Conservation (phyloP, 768 basidiomycete genomes). For the Paxillus rubicundulus region DNA sequence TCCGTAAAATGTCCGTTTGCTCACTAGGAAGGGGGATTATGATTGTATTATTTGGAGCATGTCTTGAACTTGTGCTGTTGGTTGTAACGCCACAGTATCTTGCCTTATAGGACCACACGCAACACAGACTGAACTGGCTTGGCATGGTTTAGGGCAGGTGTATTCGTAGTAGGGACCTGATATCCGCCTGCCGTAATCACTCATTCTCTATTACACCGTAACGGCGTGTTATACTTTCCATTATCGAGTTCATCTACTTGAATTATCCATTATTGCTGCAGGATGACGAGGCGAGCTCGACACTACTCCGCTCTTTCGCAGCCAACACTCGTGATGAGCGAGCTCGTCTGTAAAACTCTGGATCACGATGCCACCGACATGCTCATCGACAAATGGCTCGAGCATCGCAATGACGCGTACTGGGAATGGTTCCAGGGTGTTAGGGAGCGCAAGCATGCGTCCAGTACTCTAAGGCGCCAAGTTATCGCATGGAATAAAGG, state of each 20-base stretch:
- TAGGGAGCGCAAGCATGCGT: conserved; percentile 62
- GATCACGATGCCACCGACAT: conserved; percentile 74
- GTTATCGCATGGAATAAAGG: conserved; percentile 59
- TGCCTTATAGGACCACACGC: conserved; percentile 2
- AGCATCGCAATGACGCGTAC: conserved; percentile 73
- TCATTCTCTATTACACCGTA: neutral
- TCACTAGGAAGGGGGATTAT: conserved; percentile 2
- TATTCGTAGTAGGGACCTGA: neutral
- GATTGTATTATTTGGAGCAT: neutral
- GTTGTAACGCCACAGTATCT: neutral
- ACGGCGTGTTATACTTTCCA: neutral
- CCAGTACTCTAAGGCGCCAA: conserved; percentile 49
- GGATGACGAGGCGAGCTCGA: conserved; percentile 23
- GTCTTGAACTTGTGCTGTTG: neutral
- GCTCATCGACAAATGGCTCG: conserved; percentile 83
- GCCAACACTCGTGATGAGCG: conserved; percentile 68
- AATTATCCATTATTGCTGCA: neutral
- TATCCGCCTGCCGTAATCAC: neutral
- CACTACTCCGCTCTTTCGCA: conserved; percentile 65
- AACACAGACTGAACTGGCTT: conserved; percentile 7
- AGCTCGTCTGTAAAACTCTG: conserved; percentile 75
- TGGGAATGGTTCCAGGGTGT: conserved; percentile 75
- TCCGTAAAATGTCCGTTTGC: conserved; percentile 6
- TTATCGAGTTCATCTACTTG: conserved; percentile 13
- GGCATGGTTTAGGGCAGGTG: conserved; percentile 26